Percentiles rank a stretch among this genome's conserved stretches.
These are phyloP conservation scores for Camellia oleifera DNA, from an alignment of 179 eudicot genomes.

Conservation along the genomic window DNA sequence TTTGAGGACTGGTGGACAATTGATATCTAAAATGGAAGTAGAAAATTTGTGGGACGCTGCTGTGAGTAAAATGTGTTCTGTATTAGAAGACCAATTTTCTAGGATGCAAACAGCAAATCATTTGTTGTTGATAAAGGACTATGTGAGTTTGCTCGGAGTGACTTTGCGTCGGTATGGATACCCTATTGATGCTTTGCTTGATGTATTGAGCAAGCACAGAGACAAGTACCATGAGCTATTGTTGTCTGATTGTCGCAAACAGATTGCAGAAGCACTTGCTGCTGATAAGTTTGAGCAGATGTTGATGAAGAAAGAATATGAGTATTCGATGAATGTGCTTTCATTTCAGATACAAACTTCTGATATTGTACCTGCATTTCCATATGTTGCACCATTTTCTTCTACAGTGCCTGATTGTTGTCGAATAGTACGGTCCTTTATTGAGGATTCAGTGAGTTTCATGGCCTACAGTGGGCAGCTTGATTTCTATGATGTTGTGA, in stretches of 20 bases:
- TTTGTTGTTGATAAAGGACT: slow-evolving; percentile 88
- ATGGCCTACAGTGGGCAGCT: slow-evolving; percentile 96
- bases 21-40: slow-evolving; percentile 86
- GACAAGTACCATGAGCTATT: slow-evolving; percentile 90
- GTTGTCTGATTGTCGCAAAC: slow-evolving; percentile 83
- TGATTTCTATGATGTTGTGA: slow-evolving; percentile 84
- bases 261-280: slow-evolving; percentile 68
- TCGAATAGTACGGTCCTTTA: slow-evolving; percentile 81
- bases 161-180: slow-evolving; percentile 84
- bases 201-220: slow-evolving; percentile 87
- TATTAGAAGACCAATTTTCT: slow-evolving; percentile 90
- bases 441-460: slow-evolving; percentile 92
- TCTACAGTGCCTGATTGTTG: slow-evolving; percentile 94
- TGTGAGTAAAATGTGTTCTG: slow-evolving; percentile 87
- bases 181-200: slow-evolving; percentile 80
- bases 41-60: slow-evolving; percentile 95
- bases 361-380: slow-evolving; percentile 82
- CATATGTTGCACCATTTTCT: slow-evolving; percentile 87
- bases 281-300: slow-evolving; percentile 88
- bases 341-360: slow-evolving; percentile 87
- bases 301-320: slow-evolving; percentile 94
- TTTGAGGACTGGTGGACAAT: slow-evolving; percentile 81
- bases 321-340: slow-evolving; percentile 86
- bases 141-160: slow-evolving; percentile 86
- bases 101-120: slow-evolving; percentile 94